Evolutionary conservation across 345 rosid species (phyloP).

Genomic region (Sonneratia caseolaris): DNA sequence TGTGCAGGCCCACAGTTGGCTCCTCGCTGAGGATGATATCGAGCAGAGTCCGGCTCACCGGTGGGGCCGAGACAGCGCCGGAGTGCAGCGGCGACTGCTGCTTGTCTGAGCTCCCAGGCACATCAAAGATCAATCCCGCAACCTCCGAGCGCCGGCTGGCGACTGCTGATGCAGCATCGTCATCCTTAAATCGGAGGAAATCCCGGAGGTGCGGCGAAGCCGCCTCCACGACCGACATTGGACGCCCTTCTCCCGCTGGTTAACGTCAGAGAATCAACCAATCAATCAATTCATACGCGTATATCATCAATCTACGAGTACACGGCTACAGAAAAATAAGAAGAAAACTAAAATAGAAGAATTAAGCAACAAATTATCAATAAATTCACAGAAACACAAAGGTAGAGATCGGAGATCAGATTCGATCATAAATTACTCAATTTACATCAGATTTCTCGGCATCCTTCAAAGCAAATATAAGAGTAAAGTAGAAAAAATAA

Average conservation of each 20-base stretch:
- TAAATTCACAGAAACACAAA: conserved; percentile 1
- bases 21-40: conserved; percentile 63
- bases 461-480: too few species aligned
- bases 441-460: too few species aligned
- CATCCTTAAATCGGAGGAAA: conserved; percentile 17
- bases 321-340: too few species aligned
- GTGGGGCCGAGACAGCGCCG: conserved; percentile 2
- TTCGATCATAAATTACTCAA: too few species aligned
- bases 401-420: too few species aligned
- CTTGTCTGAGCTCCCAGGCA: too few species aligned
- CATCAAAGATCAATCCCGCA: too few species aligned
- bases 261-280: not conserved
- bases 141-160: conserved; percentile 10
- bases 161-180: not conserved
- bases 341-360: too few species aligned
- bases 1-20: conserved; percentile 14
- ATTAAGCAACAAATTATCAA: not conserved
- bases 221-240: conserved; percentile 41
- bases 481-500: not conserved
- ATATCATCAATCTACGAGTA: too few species aligned
- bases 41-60: conserved; percentile 32
- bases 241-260: conserved; percentile 9
- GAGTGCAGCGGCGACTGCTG: conserved; percentile 15
- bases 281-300: not conserved
- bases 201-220: conserved; percentile 18